Conservation (phyloP, 768 basidiomycete species). For the Collybia sordida region DNA sequence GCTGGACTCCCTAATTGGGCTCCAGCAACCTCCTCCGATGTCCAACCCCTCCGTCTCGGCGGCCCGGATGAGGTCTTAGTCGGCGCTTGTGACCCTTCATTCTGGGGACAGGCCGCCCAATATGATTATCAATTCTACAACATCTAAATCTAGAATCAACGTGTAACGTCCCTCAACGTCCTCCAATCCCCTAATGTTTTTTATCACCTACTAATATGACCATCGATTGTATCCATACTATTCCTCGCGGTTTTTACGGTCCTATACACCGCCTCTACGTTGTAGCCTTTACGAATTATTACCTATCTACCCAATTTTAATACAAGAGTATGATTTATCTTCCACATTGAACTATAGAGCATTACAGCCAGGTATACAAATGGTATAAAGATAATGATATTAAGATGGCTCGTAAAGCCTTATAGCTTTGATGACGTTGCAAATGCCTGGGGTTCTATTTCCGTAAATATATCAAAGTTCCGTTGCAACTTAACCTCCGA, state of each 20-base stretch:
- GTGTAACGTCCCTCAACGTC: not conserved
- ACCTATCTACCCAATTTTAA: not conserved
- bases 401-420: not conserved
- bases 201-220: slow-evolving; percentile 8
- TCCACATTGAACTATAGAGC: not conserved
- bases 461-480: slow-evolving; percentile 67
- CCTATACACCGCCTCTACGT: not conserved
- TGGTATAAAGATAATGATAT: not conserved
- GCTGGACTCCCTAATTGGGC: slow-evolving; percentile 52
- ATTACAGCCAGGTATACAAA: slow-evolving; percentile 1
- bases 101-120: slow-evolving; percentile 63
- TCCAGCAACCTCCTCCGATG: slow-evolving; percentile 46
- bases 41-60: slow-evolving; percentile 63
- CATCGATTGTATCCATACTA: slow-evolving; percentile 21
- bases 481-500: slow-evolving; percentile 52
- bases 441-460: slow-evolving; percentile 39
- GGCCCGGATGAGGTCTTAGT: slow-evolving; percentile 48
- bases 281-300: slow-evolving; percentile 16
- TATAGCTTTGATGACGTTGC: slow-evolving; percentile 28
- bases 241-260: not conserved
- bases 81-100: slow-evolving; percentile 61
- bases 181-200: not conserved
- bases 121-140: slow-evolving; percentile 74
- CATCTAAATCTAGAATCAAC: slow-evolving; percentile 26
- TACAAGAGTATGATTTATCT: slow-evolving; percentile 2